Evolutionary conservation across 345 rosid species (phyloP), one percentile per base, ranked within the genome.

Genomic region (Euclidium syriacum): DNA sequence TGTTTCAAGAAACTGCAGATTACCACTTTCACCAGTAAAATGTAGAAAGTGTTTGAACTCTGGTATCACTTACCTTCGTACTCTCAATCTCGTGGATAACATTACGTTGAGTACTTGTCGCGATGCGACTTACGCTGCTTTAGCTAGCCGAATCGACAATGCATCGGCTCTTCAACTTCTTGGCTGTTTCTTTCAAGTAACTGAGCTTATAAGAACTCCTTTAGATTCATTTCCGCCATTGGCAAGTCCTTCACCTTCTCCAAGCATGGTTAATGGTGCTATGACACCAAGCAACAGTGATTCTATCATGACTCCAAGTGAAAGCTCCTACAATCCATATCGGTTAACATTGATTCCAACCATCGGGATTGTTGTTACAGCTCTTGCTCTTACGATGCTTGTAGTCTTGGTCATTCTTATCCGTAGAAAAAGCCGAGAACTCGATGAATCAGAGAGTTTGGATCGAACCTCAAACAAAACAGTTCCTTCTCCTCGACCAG

Each of bases 41-140:
- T 92, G 98, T 77, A 73, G 77, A 67, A 89, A 73, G 72, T 92
- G 98, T 69, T 68, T 92, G 70, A 92, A 87, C 66, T 80, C 95
- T 41, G 90, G 80, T 47, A 89, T 92, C 32, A 39, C 77, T 30
- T 92, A 89, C 69, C 90, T 92, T 62, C 97, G 71, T 70, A 81
- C 62, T 68, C 79, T 85, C 42, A 81, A 65, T 68, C 79, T 85
- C 42, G 76, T 80, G 22, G 88, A 85, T 47, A 92, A 89, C 65
- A 22, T 87, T 43, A 92, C 98, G 6, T 49, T 89, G 52, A 85
- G 84, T 68, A 87, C 90, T 38, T 92, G 98, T 58, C 94, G 91
- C 26, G 95, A 85, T 75, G 98, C 98, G 3, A 76, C 90, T 60
- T 92, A 76, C 50, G 79, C 75, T 57, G 75, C 97, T 35, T 77